Conservation (phyloP, 495 filamentous ascomycete genomes). For the Neurospora sp. region DNA sequence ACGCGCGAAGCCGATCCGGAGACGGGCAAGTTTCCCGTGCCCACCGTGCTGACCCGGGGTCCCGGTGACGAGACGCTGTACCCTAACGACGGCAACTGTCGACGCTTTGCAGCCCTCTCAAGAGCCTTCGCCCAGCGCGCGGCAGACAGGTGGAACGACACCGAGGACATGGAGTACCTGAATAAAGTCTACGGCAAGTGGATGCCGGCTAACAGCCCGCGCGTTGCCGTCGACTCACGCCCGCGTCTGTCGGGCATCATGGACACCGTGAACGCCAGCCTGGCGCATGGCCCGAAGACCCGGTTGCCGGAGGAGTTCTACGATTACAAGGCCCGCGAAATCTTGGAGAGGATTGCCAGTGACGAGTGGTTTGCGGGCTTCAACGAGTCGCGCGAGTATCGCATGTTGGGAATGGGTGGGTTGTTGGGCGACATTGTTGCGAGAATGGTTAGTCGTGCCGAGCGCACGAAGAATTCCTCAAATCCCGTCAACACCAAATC, state of each 20-base stretch:
- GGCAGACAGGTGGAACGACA: conserved; percentile 71
- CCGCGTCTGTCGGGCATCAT: conserved; percentile 82
- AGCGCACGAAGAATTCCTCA: conserved; percentile 16
- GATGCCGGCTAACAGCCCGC: conserved; percentile 60
- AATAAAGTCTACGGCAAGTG: conserved; percentile 65
- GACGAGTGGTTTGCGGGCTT: conserved; percentile 96
- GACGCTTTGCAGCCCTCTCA: conserved; percentile 70
- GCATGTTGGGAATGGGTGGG: conserved; percentile 73
- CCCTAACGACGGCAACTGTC: conserved; percentile 81
- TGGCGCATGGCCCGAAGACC: conserved; percentile 74
- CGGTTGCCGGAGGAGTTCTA: conserved; percentile 80
- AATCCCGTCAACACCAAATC: not conserved
- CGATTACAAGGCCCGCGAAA: conserved; percentile 55
- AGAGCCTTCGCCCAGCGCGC: conserved; percentile 73
- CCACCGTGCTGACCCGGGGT: conserved; percentile 64
- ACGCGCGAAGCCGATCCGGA: conserved; percentile 36
- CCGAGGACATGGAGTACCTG: conserved; percentile 78
- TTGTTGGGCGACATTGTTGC: conserved; percentile 77
- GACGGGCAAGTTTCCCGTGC: conserved; percentile 46
- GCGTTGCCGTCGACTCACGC: conserved; percentile 72
- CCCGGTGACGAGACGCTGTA: conserved; percentile 81
- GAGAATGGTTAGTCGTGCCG: conserved; percentile 68
- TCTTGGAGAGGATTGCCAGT: conserved; percentile 68
- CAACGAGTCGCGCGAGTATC: conserved; percentile 72
- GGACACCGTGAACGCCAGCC: conserved; percentile 84